Evolutionary conservation across 257 asterid species (phyloP).

Genomic region (Apocynum venetum): DNA sequence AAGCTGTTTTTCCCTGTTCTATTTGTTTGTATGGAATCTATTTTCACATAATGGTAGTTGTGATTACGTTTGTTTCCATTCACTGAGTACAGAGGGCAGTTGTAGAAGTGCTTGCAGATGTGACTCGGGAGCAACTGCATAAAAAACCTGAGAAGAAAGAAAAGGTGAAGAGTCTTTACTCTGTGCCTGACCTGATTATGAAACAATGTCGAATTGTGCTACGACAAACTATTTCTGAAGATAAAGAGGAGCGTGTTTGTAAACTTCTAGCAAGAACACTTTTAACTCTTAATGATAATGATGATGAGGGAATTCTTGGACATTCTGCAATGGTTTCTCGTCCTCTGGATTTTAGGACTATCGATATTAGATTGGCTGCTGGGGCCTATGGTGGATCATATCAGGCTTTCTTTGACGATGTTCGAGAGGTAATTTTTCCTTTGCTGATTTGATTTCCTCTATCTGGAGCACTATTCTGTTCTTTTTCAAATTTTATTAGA

Average conservation of each 20-base stretch:
- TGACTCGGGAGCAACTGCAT: slow-evolving; percentile 48
- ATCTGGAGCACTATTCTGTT: neutral
- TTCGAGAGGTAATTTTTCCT: slow-evolving; percentile 65
- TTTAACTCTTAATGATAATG: slow-evolving; percentile 66
- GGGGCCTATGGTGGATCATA: slow-evolving; percentile 88
- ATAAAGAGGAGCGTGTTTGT: slow-evolving; percentile 79
- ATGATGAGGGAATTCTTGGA: slow-evolving; percentile 84
- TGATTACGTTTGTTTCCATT: slow-evolving; percentile 10
- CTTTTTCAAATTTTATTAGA: neutral
- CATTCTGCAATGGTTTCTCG: slow-evolving; percentile 92
- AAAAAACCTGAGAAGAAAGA: slow-evolving; percentile 70
- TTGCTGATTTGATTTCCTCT: neutral
- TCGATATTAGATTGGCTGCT: slow-evolving; percentile 87
- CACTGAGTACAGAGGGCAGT: slow-evolving; percentile 77
- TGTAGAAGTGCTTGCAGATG: slow-evolving; percentile 57
- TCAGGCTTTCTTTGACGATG: slow-evolving; percentile 87
- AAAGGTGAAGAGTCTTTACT: slow-evolving; percentile 44
- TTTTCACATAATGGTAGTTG: neutral
- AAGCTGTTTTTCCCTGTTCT: neutral
- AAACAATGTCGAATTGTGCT: slow-evolving; percentile 88
- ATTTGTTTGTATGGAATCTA: slow-evolving; percentile 4
- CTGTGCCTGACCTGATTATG: slow-evolving; percentile 56
- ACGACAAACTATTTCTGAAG: slow-evolving; percentile 62
- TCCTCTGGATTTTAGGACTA: slow-evolving; percentile 85
- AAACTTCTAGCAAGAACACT: slow-evolving; percentile 73